Percentiles rank a stretch among this genome's conserved stretches.
Conservation (phyloP, 164 flowering plant genomes). For the Platanus orientalis region DNA sequence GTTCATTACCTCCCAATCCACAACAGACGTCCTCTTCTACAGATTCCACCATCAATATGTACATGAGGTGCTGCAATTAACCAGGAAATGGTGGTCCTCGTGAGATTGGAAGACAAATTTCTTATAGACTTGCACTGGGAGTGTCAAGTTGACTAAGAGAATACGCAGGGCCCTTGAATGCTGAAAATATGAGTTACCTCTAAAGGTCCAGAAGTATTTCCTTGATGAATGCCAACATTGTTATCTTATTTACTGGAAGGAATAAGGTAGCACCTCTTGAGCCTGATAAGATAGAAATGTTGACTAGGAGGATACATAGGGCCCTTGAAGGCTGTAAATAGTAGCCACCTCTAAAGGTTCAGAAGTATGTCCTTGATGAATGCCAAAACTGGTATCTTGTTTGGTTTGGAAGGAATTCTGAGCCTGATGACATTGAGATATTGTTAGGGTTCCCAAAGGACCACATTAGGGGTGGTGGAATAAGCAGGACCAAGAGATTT, state of each 20-base stretch:
- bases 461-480: conserved; percentile 66
- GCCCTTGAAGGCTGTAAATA: conserved; percentile 8
- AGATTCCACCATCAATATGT: conserved; percentile 72
- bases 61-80: conserved; percentile 67
- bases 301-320: too few species aligned
- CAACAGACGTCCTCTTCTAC: conserved; percentile 60
- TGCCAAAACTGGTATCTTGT: conserved; percentile 19
- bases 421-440: conserved; percentile 5
- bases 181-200: conserved; percentile 51
- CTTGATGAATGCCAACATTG: conserved; percentile 68
- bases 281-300: conserved; percentile 73
- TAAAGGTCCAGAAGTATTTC: conserved; percentile 49
- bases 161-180: conserved; percentile 56
- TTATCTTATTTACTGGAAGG: conserved; percentile 88
- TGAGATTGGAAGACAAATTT: conserved; percentile 87
- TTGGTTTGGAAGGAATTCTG: conserved; percentile 18
- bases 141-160: conserved; percentile 74
- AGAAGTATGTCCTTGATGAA: conserved; percentile 11
- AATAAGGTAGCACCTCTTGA: conserved; percentile 88
- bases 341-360: conserved; percentile 8
- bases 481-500: conserved; percentile 75
- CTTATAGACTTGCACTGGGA: conserved; percentile 61
- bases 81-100: conserved; percentile 87
- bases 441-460: neutral
- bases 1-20: conserved; percentile 81